Percentiles rank a stretch among this genome's conserved stretches.
Evolutionary conservation across 148 eudicot species (phyloP).

Genomic region (Simmondsia chinensis): DNA sequence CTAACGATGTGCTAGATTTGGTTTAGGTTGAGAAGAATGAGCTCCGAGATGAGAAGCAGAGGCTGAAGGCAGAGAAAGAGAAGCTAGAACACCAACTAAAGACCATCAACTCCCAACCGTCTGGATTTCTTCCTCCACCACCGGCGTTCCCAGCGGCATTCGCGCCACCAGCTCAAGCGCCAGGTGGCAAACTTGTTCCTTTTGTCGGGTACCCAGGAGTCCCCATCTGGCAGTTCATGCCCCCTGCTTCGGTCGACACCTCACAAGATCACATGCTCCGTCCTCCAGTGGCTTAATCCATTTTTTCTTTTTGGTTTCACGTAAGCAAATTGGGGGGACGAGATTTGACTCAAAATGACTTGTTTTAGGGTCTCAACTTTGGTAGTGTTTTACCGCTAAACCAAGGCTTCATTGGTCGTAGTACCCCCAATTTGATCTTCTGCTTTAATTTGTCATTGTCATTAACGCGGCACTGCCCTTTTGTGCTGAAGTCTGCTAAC

Average conservation of each 20-base stretch:
- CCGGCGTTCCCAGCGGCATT: conserved; percentile 36
- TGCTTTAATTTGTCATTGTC: no score
- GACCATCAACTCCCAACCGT: conserved; percentile 23
- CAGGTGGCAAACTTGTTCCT: conserved; percentile 46
- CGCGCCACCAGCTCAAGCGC: conserved; percentile 33
- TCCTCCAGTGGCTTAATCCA: conserved; percentile 72
- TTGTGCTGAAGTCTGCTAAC: no score
- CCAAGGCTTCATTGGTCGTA: no score
- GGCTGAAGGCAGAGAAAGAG: conserved; percentile 43
- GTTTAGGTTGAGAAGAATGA: conserved; percentile 62
- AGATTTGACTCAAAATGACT: no score
- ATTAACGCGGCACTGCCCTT: no score
- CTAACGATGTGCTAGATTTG: no score
- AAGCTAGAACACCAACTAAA: conserved; percentile 39
- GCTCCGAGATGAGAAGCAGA: conserved; percentile 57
- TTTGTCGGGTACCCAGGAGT: conserved; percentile 51
- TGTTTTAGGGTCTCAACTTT: no score
- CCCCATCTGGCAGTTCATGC: conserved; percentile 74
- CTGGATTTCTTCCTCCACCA: conserved; percentile 37
- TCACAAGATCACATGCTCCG: conserved; percentile 65
- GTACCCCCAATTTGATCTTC: no score
- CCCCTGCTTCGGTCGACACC: conserved; percentile 51
- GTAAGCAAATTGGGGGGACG: no score
- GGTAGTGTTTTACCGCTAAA: no score
- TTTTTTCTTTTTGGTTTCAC: no score